phyloP scores from a whole-genome alignment of 2,329 filamentous ascomycete species.

The Scolecobasidium constrictum region DNA sequence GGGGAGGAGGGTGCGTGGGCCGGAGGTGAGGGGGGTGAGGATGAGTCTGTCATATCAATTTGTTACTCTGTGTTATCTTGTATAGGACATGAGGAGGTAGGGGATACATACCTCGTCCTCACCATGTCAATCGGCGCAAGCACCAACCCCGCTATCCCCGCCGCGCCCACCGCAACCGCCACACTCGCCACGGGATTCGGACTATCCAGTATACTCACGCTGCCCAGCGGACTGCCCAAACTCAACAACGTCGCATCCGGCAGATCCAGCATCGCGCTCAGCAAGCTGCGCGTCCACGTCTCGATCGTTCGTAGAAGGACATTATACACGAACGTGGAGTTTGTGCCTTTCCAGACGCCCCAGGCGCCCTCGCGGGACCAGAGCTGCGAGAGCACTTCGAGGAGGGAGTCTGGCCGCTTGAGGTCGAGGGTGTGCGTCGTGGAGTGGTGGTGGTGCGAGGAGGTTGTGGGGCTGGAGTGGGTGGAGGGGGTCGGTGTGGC shows the following conservation, averaged over 20 bases:
- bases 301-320: conserved; percentile 79
- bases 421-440: conserved; percentile 56
- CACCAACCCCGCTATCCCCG: conserved; percentile 62
- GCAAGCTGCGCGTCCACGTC: conserved; percentile 79
- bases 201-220: conserved; percentile 50
- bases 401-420: conserved; percentile 65
- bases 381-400: conserved; percentile 76
- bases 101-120: conserved; percentile 49
- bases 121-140: conserved; percentile 84
- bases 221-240: conserved; percentile 11
- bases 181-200: conserved; percentile 75
- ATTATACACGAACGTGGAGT: conserved; percentile 84
- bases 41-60: conserved; percentile 50
- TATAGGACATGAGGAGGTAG: background rate
- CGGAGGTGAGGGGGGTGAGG: conserved; percentile 65
- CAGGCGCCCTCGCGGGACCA: conserved; percentile 84
- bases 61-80: background rate
- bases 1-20: conserved; percentile 66
- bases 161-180: conserved; percentile 56
- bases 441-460: conserved; percentile 10
- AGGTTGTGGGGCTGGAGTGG: conserved; percentile 23
- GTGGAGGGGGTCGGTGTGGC: conserved; percentile 27
- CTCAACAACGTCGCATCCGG: conserved; percentile 61
- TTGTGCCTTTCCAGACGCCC: conserved; percentile 90
- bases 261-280: conserved; percentile 84